These are phyloP conservation scores for Trametes punicea DNA, from an alignment of 768 basidiomycete genomes.

Conservation along the genomic window DNA sequence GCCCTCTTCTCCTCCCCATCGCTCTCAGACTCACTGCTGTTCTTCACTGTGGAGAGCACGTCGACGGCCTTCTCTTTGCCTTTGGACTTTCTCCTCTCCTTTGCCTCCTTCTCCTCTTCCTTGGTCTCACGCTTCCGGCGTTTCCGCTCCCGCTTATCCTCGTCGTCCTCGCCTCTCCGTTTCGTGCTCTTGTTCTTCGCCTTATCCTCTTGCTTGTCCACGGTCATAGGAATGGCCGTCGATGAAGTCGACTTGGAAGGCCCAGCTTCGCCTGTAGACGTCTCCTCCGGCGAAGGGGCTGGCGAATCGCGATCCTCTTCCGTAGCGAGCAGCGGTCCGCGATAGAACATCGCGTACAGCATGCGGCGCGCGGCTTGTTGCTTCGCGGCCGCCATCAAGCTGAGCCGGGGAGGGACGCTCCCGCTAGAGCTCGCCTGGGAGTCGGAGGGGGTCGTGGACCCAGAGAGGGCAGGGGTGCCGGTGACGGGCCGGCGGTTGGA, in stretches of 20 bases:
- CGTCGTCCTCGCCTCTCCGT: conserved; percentile 5
- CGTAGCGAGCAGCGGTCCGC: conserved; percentile 66
- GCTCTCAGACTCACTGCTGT: not conserved
- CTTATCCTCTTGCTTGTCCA: not conserved
- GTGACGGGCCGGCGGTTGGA: conserved; percentile 62
- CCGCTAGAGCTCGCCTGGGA: conserved; percentile 28
- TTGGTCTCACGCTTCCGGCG: conserved; percentile 14
- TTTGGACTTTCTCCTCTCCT: conserved; percentile 1
- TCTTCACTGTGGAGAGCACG: not conserved
- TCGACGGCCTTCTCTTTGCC: conserved; percentile 8
- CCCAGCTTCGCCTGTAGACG: not conserved
- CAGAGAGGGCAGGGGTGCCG: conserved; percentile 46
- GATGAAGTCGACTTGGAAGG: not conserved
- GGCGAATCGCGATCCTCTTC: conserved; percentile 14
- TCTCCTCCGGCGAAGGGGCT: not conserved
- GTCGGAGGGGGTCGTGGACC: conserved; percentile 39
- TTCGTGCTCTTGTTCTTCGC: conserved; percentile 6
- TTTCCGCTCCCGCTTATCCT: conserved; percentile 13
- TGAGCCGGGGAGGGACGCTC: conserved; percentile 36
- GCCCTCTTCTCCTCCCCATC: not conserved
- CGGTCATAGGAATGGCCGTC: not conserved
- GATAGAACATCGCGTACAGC: conserved; percentile 80
- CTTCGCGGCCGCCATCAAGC: conserved; percentile 63
- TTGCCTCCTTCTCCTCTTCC: not conserved
- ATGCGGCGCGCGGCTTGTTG: conserved; percentile 71